A percentile compares a stretch with the other conserved stretches of the same genome.
These are phyloP conservation scores for Schizonepeta tenuifolia DNA, from an alignment of 257 asterid genomes.

Conservation along the genomic window DNA sequence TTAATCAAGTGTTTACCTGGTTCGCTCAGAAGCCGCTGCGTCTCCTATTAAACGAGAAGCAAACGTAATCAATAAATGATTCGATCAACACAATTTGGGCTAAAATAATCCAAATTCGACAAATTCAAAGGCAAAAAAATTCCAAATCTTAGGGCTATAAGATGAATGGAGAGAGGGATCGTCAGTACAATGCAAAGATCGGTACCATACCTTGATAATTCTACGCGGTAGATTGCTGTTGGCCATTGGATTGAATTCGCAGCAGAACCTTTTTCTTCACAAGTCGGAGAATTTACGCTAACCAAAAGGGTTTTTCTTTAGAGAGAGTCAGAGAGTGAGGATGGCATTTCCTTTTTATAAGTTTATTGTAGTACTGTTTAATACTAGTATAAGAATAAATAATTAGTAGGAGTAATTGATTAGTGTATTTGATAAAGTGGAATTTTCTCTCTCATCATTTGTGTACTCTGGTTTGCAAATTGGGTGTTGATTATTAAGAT, in stretches of 20 bases:
- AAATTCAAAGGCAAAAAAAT: constrained; percentile 17
- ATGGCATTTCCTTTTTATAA: constrained; percentile 2
- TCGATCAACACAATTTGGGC: constrained; percentile 27
- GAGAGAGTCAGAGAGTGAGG: neutral
- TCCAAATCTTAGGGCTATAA: constrained; percentile 36
- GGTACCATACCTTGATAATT: constrained; percentile 66
- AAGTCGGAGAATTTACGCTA: constrained; percentile 54
- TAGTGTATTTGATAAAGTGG: neutral
- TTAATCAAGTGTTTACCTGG: constrained; percentile 61
- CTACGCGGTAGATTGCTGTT: constrained; percentile 57
- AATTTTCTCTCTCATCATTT: neutral
- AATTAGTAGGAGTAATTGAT: neutral
- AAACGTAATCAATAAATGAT: constrained; percentile 4
- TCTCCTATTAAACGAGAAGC: constrained; percentile 59
- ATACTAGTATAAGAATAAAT: too few species aligned
- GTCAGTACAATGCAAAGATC: constrained; percentile 50
- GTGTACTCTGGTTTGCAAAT: constrained; percentile 14
- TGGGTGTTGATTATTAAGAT: constrained; percentile 2
- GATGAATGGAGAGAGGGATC: constrained; percentile 54
- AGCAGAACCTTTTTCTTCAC: constrained; percentile 21
- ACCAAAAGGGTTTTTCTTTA: constrained; percentile 38
- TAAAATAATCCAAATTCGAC: constrained; percentile 15
- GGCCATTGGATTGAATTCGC: constrained; percentile 54
- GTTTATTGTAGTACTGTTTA: too few species aligned
- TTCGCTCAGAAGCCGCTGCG: constrained; percentile 98